These are phyloP conservation scores for Nemania diffusa DNA, from an alignment of 2,329 filamentous ascomycete genomes.

Conservation along the genomic window DNA sequence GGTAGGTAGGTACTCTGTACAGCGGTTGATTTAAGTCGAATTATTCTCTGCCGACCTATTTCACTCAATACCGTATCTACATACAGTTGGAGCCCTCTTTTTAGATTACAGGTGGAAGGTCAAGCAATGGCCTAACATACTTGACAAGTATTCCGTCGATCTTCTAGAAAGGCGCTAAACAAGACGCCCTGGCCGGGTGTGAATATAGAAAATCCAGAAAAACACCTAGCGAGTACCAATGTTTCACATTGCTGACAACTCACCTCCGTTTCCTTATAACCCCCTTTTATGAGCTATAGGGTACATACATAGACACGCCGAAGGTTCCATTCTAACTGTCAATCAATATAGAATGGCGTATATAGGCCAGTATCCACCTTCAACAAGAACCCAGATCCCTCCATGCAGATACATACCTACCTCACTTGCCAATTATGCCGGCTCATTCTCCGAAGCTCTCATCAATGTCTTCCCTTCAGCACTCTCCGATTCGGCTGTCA, in stretches of 20 bases:
- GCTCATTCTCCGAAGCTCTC: neutral
- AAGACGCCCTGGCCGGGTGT: conserved; percentile 13
- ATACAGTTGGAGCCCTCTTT: conserved; percentile 1
- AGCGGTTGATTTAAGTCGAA: neutral
- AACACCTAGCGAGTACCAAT: neutral
- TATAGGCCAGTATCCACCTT: no score
- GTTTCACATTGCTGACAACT: conserved; percentile 35
- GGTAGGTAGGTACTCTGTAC: no score
- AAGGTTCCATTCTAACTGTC: neutral
- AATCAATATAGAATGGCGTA: no score
- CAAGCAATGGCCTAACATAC: conserved; percentile 14
- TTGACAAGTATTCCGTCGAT: conserved; percentile 37
- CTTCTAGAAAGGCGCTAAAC: conserved; percentile 36
- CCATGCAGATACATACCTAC: no score
- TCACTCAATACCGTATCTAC: neutral
- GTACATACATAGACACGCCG: conserved; percentile 10
- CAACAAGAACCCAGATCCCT: no score
- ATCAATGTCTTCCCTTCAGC: neutral
- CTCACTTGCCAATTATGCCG: no score
- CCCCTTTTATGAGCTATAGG: conserved; percentile 20
- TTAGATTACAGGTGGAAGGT: conserved; percentile 25
- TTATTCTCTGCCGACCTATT: no score
- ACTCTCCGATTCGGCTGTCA: neutral
- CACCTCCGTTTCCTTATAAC: conserved; percentile 25
- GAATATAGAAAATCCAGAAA: neutral